Evolutionary conservation across 1,139 yeast species (phyloP).

Genomic region (Blastobotrys capitulatus): DNA sequence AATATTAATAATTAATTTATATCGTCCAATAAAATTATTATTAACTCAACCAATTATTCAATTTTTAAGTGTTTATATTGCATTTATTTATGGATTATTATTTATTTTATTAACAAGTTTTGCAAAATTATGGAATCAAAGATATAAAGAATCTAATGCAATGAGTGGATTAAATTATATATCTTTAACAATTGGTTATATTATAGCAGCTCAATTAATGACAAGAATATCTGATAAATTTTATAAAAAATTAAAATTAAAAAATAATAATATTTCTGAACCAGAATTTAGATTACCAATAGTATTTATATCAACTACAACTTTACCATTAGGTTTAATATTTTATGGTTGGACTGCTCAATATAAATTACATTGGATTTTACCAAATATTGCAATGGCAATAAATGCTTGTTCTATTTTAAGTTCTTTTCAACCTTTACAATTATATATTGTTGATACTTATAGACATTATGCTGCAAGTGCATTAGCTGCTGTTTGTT

Average conservation of each 20-base stretch:
- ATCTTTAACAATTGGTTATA: slow-evolving; percentile 49
- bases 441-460: slow-evolving; percentile 56
- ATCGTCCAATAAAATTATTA: slow-evolving; percentile 50
- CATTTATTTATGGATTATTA: slow-evolving; percentile 56
- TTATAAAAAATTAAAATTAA: slow-evolving; percentile 33
- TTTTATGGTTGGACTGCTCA: slow-evolving; percentile 64
- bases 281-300: slow-evolving; percentile 41
- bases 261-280: slow-evolving; percentile 42
- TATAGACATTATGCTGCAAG: slow-evolving; percentile 58
- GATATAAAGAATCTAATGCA: slow-evolving; percentile 44
- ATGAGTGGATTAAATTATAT: slow-evolving; percentile 53
- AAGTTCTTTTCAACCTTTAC: slow-evolving; percentile 52
- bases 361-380: slow-evolving; percentile 43
- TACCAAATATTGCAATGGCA: slow-evolving; percentile 50
- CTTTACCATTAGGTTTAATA: slow-evolving; percentile 50
- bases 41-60: slow-evolving; percentile 56
- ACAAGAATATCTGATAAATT: slow-evolving; percentile 35
- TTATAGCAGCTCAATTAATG: slow-evolving; percentile 41
- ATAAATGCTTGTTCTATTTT: slow-evolving; percentile 51
- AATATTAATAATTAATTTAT: slow-evolving; percentile 28
- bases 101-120: slow-evolving; percentile 54
- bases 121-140: slow-evolving; percentile 44
- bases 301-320: slow-evolving; percentile 42
- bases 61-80: slow-evolving; percentile 55
- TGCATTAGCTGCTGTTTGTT: slow-evolving; percentile 52